These are phyloP conservation scores for Striga asiatica DNA, from an alignment of 257 asterid genomes.

Conservation along the genomic window DNA sequence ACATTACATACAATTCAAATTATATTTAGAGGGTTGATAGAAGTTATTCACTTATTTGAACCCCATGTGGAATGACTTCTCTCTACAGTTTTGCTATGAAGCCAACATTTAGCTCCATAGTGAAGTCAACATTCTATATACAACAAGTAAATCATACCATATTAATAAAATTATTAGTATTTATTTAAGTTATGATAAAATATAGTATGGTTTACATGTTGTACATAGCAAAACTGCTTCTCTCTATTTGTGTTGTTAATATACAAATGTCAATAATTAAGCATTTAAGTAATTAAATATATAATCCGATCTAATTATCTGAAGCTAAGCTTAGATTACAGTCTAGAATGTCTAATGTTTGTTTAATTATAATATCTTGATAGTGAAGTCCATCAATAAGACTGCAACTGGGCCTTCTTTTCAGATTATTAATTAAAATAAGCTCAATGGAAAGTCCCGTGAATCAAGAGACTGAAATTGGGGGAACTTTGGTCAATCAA, in stretches of 20 bases:
- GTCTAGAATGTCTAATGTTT: constrained; percentile 26
- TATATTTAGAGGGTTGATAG: too few relatives aligned
- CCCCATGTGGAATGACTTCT: too few relatives aligned
- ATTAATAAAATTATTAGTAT: too few relatives aligned
- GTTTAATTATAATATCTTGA: constrained; percentile 12
- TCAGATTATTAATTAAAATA: neutral
- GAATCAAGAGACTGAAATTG: neutral
- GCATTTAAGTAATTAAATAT: constrained; percentile 8
- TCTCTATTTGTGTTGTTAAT: neutral
- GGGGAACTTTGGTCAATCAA: constrained; percentile 39
- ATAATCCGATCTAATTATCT: constrained; percentile 18
- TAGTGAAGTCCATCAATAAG: constrained; percentile 21
- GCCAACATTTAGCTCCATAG: too few relatives aligned
- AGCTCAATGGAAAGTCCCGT: neutral
- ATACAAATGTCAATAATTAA: constrained; percentile 21
- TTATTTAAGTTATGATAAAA: too few relatives aligned
- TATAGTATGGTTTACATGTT: too few relatives aligned
- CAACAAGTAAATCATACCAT: too few relatives aligned
- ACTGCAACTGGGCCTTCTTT: neutral
- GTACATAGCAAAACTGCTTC: too few relatives aligned
- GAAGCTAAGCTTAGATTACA: constrained; percentile 35
- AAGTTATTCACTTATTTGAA: too few relatives aligned
- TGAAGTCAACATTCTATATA: too few relatives aligned
- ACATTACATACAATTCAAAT: too few relatives aligned
- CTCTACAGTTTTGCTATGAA: too few relatives aligned